phyloP scores from a whole-genome alignment of 176 grass and related monocot genomes.

The Hyparrhenia diplandra region DNA sequence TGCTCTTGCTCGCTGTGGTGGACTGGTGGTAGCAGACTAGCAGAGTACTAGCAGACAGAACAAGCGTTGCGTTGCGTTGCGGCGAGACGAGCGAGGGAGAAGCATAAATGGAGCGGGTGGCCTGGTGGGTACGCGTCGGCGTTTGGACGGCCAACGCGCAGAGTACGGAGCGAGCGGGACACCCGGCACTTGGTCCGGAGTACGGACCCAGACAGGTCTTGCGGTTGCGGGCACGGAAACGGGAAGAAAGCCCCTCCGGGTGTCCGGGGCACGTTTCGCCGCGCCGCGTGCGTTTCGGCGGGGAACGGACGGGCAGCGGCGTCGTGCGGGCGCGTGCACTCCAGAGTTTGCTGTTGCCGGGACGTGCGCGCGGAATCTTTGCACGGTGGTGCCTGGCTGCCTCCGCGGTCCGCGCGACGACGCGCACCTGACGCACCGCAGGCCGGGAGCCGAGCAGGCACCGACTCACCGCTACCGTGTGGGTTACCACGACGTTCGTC shows the following conservation, averaged over 20 bases:
- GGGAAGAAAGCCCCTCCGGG: no score
- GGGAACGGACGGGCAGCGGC: neutral
- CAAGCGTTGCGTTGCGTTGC: neutral
- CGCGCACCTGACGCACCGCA: neutral
- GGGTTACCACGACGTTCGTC: no score
- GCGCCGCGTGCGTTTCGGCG: neutral
- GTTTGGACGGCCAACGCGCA: neutral
- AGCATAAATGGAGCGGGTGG: neutral
- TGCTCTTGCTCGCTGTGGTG: neutral
- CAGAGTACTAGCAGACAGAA: neutral
- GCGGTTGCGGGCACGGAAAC: neutral
- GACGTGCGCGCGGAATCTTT: slow-evolving; percentile 29
- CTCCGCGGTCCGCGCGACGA: neutral
- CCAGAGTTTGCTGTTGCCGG: neutral
- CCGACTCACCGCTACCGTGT: neutral
- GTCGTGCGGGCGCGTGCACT: slow-evolving; percentile 25
- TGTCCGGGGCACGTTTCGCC: neutral
- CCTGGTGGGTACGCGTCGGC: neutral
- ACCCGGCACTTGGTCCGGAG: neutral
- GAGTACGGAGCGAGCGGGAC: neutral
- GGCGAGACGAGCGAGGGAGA: neutral
- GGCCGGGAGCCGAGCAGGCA: neutral
- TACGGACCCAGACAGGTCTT: no score
- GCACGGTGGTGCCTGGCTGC: neutral
- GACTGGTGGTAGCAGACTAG: no score